These are phyloP conservation scores for Malassezia vespertilionis DNA, from an alignment of 1,284 basidiomycete species.

Conservation along the genomic window DNA sequence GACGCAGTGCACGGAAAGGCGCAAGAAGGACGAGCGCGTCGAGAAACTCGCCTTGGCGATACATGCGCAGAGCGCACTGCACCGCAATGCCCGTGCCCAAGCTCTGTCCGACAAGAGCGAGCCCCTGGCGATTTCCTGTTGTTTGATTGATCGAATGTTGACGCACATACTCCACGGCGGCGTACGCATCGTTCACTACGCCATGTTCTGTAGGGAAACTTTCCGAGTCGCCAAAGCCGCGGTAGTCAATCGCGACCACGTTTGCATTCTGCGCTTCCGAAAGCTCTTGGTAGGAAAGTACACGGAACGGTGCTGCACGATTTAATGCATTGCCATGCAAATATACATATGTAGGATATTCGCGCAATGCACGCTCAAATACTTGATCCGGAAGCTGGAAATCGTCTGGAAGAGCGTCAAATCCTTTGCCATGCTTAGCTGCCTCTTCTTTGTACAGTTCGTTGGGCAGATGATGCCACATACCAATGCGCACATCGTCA, in stretches of 20 bases:
- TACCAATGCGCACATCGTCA: slow-evolving; percentile 67
- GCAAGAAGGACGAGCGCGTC: slow-evolving; percentile 63
- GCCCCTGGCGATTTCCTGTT: slow-evolving; percentile 49
- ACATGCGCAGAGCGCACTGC: slow-evolving; percentile 56
- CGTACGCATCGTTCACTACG: slow-evolving; percentile 62
- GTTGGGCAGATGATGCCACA: slow-evolving; percentile 47
- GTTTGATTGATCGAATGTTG: neutral
- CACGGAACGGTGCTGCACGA: slow-evolving; percentile 58
- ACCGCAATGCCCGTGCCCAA: slow-evolving; percentile 68
- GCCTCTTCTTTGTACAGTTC: slow-evolving; percentile 52
- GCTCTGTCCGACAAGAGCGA: slow-evolving; percentile 68
- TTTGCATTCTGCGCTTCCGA: slow-evolving; percentile 60
- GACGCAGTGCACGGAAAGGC: slow-evolving; percentile 62
- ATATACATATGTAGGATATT: slow-evolving; percentile 47
- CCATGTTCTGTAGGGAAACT: slow-evolving; percentile 67
- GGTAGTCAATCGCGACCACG: slow-evolving; percentile 74
- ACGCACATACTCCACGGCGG: slow-evolving; percentile 69
- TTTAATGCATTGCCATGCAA: slow-evolving; percentile 81
- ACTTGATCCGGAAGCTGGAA: slow-evolving; percentile 19
- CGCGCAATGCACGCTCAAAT: slow-evolving; percentile 21
- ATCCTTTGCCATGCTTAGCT: slow-evolving; percentile 17
- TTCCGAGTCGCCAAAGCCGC: slow-evolving; percentile 80
- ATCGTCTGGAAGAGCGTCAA: no score
- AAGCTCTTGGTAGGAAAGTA: slow-evolving; percentile 57
- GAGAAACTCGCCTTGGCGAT: slow-evolving; percentile 42